A percentile compares a stretch with the other conserved stretches of the same genome.
Evolutionary conservation across 1,139 yeast genomes (phyloP).

Genomic region (Magnusiomyces paraingens): DNA sequence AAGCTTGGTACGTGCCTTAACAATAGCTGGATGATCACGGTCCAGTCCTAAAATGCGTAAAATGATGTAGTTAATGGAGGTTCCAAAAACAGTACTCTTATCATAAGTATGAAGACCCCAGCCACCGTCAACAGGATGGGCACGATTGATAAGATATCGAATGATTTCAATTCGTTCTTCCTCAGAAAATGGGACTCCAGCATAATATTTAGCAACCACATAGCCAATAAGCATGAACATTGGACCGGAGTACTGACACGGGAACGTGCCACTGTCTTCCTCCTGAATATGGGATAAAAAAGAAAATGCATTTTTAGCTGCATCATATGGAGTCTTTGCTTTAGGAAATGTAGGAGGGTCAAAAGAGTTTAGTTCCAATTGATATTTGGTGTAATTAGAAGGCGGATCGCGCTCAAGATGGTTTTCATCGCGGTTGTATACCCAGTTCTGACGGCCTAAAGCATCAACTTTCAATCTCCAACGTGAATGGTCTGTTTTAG

Average conservation of each 20-base stretch:
- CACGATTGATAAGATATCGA: constrained; percentile 76
- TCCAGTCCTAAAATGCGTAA: constrained; percentile 72
- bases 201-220: constrained; percentile 65
- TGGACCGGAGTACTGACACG: constrained; percentile 93
- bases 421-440: constrained; percentile 45
- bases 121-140: constrained; percentile 99
- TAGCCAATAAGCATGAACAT: constrained; percentile 95
- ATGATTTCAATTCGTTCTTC: constrained; percentile 63
- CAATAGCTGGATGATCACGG: constrained; percentile 68
- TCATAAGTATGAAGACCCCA: constrained; percentile 96
- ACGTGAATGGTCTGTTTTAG: constrained; percentile 56
- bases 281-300: constrained; percentile 69
- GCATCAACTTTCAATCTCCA: constrained; percentile 74
- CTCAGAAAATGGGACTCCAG: constrained; percentile 62
- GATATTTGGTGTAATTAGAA: constrained; percentile 44
- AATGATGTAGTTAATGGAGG: constrained; percentile 75
- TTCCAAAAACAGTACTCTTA: constrained; percentile 92
- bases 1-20: constrained; percentile 69
- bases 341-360: constrained; percentile 20
- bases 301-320: constrained; percentile 69
- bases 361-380: constrained; percentile 51
- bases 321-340: constrained; percentile 45
- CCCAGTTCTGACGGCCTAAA: constrained; percentile 81
- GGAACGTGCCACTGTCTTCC: constrained; percentile 69
- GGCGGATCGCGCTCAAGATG: constrained; percentile 29